Evolutionary conservation across 257 asterid genomes (phyloP).

Genomic region (Solanum infundibuliforme): DNA sequence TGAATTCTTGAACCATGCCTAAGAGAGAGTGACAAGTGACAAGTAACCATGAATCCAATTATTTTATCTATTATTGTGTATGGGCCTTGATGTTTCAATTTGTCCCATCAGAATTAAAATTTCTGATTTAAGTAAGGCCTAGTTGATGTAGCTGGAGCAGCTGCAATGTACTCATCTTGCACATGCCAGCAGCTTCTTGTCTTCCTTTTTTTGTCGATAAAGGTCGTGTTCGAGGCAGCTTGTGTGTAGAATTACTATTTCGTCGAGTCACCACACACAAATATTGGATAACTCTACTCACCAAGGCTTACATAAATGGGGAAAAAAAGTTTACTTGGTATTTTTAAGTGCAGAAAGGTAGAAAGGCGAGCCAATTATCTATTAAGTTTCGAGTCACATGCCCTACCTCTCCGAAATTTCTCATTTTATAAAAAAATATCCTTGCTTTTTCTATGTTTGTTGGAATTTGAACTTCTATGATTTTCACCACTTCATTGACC

Average conservation of each 20-base stretch:
- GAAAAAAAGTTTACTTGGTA: not conserved
- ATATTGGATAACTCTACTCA: not conserved
- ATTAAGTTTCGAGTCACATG: not conserved
- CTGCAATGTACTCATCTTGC: constrained; percentile 1
- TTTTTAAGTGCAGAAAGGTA: not conserved
- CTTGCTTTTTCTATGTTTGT: not conserved
- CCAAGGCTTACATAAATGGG: not conserved
- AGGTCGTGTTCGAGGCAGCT: not conserved
- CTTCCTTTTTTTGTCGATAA: not conserved
- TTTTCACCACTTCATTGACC: not conserved
- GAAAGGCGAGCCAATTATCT: not conserved
- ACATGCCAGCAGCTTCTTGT: not conserved
- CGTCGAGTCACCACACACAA: not conserved
- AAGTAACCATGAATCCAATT: not conserved
- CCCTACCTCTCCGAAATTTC: not conserved
- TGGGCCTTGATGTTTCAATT: not conserved
- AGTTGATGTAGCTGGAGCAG: not conserved
- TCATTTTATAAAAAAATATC: not conserved
- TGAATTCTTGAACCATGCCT: not conserved
- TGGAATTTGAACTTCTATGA: not conserved
- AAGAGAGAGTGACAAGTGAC: not conserved
- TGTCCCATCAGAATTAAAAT: not conserved
- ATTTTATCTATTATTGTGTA: not conserved
- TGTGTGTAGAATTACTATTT: not conserved
- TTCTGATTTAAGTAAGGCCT: not conserved